Base-by-base conservation (phyloP, 139 green algal species). In the Tetratostichococcus sp. region DNA sequence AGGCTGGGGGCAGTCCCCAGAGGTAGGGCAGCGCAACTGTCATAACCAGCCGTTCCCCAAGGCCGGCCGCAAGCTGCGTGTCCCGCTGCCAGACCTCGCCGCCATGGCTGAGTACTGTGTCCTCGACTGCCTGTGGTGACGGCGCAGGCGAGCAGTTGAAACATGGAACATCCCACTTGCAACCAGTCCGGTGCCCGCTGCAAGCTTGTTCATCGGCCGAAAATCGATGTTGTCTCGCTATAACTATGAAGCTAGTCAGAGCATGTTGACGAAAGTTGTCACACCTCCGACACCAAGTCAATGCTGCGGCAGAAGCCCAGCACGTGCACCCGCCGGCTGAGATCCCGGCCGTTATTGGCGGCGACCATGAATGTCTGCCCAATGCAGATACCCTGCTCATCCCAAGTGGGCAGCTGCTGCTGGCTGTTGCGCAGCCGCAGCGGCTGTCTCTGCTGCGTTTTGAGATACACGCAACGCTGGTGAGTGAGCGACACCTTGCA, bases 301-400 rank as follows among this genome's bases (percentile, higher is more conserved):
- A 79, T 70, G 19, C 77, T 88, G 30, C 79, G 86, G 80, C 89
- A 94, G 77, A 96, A 94, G 28, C 90, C 90, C 73, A 90, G 67
- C 33, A 94, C 69, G 67, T 81, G 84, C 17, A 95, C 35, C 5
- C 86, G 82, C 2, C 90, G 82, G 0, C 70, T 73, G 22, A 68
- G 42, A 65, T 95, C 87, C 1, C 73, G 25, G 26, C 91, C 90
- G 71, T 95, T 95, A 65, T 84, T 94, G 34, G 90, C 91, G 0
- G 79, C 72, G 11, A 94, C 82, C 6, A 68, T 68, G 67, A 96
- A 96, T 25, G 81, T 80, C 1, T 83, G 78, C 16, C 86, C 91
- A 8, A 96, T 83, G 84, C 90, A 96, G 4, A 96, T 78, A 1
- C 84, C 84, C 76, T 93, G 88, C 66, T 93, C 83, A 19, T 90